Conservation (phyloP, 768 basidiomycete genomes). For the Suillus variegatus region DNA sequence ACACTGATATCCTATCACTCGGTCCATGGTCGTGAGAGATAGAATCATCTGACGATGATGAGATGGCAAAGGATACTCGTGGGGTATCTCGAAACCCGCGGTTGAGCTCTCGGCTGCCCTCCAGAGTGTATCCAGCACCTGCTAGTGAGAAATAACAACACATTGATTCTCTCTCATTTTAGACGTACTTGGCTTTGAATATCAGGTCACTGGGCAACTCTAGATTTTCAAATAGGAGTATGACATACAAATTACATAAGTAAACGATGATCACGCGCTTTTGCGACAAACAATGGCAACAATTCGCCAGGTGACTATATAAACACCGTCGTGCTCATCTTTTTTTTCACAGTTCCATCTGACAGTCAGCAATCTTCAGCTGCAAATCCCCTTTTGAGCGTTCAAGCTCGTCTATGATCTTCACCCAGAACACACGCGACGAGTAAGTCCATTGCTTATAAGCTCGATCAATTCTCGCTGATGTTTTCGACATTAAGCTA, state of each 20-base stretch:
- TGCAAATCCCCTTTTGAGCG: slow-evolving; percentile 18
- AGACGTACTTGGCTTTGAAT: too few relatives aligned
- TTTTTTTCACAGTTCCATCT: neutral
- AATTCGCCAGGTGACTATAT: slow-evolving; percentile 11
- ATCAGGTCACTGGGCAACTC: neutral
- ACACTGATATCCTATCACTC: neutral
- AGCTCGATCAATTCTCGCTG: slow-evolving; percentile 17
- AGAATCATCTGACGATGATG: neutral
- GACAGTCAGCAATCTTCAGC: neutral
- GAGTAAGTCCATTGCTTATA: slow-evolving; percentile 53
- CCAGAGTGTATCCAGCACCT: too few relatives aligned
- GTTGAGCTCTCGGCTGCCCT: too few relatives aligned
- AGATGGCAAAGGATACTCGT: neutral
- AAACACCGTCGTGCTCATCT: neutral
- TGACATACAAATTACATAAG: too few relatives aligned
- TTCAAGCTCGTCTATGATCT: slow-evolving; percentile 64
- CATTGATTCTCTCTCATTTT: too few relatives aligned
- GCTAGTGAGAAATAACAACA: too few relatives aligned
- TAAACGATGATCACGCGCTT: neutral
- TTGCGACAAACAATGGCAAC: neutral
- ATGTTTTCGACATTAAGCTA: slow-evolving; percentile 51
- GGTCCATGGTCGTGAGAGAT: neutral
- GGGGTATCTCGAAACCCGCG: neutral
- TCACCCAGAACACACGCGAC: slow-evolving; percentile 87
- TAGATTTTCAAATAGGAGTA: neutral